phyloP scores from a whole-genome alignment of 164 flowering plant genomes.

The grape (Vitis vinifera) region ASM3070453v1 NC_081817.1:15617501-15618000 shows the following conservation, averaged over 20 bases:
- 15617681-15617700: slow-evolving; percentile 42
- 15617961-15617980: no score
- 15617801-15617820: slow-evolving; percentile 20
- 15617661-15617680: slow-evolving; percentile 46
- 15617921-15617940: no score
- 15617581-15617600: neutral
- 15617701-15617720: slow-evolving; percentile 39
- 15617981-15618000: no score
- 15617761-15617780: slow-evolving; percentile 29
- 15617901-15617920: no score
- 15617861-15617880: slow-evolving; percentile 23
- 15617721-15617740: slow-evolving; percentile 30
- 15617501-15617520: no score
- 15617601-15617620: slow-evolving; percentile 29
- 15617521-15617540: slow-evolving; percentile 23
- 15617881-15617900: no score
- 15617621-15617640: slow-evolving; percentile 39
- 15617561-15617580: neutral
- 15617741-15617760: slow-evolving; percentile 31
- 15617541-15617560: neutral
- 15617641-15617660: slow-evolving; percentile 41
- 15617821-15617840: slow-evolving; percentile 30
- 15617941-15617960: no score
- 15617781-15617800: slow-evolving; percentile 16
- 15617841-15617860: slow-evolving; percentile 23